Evolutionary conservation across 225 moss, liverwort and hornwort species (phyloP).

Genomic region (Ulota crispa): DNA sequence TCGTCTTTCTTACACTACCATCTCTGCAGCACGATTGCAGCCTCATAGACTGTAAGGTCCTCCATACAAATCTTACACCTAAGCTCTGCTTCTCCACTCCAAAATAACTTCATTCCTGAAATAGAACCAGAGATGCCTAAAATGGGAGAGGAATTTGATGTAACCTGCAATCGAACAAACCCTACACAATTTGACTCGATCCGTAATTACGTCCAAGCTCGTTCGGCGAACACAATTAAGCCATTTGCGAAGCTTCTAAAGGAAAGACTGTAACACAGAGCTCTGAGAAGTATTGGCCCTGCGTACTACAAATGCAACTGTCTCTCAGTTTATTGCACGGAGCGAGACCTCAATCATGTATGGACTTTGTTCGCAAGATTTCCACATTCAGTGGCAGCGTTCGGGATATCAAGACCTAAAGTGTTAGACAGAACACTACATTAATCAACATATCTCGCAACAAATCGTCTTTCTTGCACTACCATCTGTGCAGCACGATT

Average conservation of each 20-base stretch:
- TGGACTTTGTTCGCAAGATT: too few relatives aligned
- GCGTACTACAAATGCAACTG: not conserved
- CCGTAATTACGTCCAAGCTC: not conserved
- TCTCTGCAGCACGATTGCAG: not conserved
- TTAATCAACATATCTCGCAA: constrained; percentile 7
- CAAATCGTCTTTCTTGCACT: not conserved
- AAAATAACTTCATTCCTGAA: not conserved
- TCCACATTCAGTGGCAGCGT: too few relatives aligned
- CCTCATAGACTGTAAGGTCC: not conserved
- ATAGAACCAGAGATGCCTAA: not conserved
- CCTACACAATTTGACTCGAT: not conserved
- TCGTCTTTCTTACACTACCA: not conserved
- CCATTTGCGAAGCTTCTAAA: not conserved
- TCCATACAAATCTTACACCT: not conserved
- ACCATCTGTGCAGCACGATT: not conserved
- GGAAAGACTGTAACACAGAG: not conserved
- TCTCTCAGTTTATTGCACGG: not conserved
- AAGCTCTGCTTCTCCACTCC: not conserved
- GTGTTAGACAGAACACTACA: not conserved
- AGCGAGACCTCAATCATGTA: too few relatives aligned
- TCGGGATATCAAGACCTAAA: not conserved
- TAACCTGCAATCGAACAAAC: constrained; percentile 6
- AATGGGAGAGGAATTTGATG: not conserved
- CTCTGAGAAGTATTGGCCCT: not conserved
- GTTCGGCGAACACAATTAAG: not conserved